phyloP scores from a whole-genome alignment of 192 early-diverging fungal species.

The Coemansia sp. region DNA sequence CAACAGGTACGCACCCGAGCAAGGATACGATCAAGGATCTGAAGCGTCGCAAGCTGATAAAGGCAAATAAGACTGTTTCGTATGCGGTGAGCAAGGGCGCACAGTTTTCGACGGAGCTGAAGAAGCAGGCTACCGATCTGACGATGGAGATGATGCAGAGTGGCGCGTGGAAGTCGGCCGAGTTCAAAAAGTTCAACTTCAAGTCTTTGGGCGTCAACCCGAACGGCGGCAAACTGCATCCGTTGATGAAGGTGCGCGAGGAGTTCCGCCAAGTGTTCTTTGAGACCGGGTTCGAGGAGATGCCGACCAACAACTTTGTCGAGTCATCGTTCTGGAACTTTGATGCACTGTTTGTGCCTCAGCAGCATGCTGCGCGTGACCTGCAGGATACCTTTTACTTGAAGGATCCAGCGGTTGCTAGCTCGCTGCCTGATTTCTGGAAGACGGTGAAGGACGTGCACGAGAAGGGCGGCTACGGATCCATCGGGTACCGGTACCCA shows the following conservation, averaged over 20 bases:
- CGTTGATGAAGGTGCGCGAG: slow-evolving; percentile 98
- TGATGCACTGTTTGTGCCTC: slow-evolving; percentile 98
- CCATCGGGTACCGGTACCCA: slow-evolving; percentile 89
- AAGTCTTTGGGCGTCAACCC: slow-evolving; percentile 80
- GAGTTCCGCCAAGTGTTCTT: slow-evolving; percentile 99
- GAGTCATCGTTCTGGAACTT: slow-evolving; percentile 99
- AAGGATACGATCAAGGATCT: slow-evolving; percentile 70
- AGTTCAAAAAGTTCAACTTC: slow-evolving; percentile 99
- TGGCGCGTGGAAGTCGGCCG: slow-evolving; percentile 90
- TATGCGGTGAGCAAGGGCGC: slow-evolving; percentile 85
- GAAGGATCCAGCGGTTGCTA: slow-evolving; percentile 58
- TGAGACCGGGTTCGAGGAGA: slow-evolving; percentile 98
- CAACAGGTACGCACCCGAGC: slow-evolving; percentile 60
- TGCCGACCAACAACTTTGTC: slow-evolving; percentile 96
- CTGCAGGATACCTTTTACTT: slow-evolving; percentile 84
- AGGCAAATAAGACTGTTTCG: slow-evolving; percentile 70
- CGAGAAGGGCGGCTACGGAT: slow-evolving; percentile 90
- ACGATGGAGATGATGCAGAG: slow-evolving; percentile 88
- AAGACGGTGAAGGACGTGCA: slow-evolving; percentile 90
- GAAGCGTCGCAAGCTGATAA: slow-evolving; percentile 71
- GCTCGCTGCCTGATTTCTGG: slow-evolving; percentile 86
- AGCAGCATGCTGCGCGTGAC: slow-evolving; percentile 93
- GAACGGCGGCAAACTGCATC: slow-evolving; percentile 87
- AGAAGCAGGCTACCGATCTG: slow-evolving; percentile 91
- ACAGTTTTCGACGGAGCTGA: slow-evolving; percentile 80